Conservation (phyloP, 202 grass and related monocot species). For the Brachypodium distachyon region DNA sequence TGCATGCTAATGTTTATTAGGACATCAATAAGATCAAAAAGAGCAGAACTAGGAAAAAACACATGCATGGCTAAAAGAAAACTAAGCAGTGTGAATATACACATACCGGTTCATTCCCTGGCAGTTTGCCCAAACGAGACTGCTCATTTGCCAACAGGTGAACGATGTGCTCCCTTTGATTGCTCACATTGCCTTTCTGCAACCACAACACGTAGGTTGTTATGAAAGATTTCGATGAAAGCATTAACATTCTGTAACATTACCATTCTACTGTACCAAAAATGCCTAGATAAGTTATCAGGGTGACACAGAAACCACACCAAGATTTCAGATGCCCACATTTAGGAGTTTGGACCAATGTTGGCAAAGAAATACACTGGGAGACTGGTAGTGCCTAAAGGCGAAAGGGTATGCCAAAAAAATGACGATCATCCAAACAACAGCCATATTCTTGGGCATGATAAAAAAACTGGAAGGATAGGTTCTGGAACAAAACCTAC, state of each 20-base stretch:
- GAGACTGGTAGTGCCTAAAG: neutral
- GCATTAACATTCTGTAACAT: conserved; percentile 2
- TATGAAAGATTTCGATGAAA: neutral
- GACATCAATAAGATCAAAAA: neutral
- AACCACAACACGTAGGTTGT: neutral
- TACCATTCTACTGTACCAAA: neutral
- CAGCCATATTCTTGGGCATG: neutral
- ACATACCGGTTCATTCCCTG: conserved; percentile 71
- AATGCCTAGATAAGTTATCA: neutral
- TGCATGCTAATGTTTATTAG: neutral
- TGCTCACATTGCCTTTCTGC: conserved; percentile 81
- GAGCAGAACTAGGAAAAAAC: neutral
- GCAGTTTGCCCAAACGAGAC: conserved; percentile 56
- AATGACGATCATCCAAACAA: neutral
- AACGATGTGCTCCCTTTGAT: conserved; percentile 85
- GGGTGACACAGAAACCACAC: neutral
- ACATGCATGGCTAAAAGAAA: neutral
- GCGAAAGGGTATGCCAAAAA: neutral
- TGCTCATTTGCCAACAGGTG: conserved; percentile 94
- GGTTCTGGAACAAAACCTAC: neutral
- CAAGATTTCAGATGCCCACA: neutral
- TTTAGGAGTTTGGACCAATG: neutral
- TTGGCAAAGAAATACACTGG: neutral
- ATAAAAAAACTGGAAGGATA: neutral
- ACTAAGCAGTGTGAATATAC: neutral